These are phyloP conservation scores for Boletus rubescentipes DNA, from an alignment of 768 basidiomycete species.

Conservation along the genomic window DNA sequence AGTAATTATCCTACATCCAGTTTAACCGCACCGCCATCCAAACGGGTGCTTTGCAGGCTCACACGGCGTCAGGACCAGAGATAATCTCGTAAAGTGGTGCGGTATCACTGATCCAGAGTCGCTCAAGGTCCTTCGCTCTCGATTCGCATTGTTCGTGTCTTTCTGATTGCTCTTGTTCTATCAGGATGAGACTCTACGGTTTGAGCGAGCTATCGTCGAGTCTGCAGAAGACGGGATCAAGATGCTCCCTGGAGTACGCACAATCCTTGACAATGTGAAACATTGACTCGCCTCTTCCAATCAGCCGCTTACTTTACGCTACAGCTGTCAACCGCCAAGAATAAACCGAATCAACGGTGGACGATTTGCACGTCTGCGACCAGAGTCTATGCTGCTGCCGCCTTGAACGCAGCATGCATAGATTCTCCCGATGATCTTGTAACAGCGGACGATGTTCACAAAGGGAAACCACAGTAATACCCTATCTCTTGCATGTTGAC, in stretches of 20 bases:
- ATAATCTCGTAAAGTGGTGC: slow-evolving; percentile 75
- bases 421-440: slow-evolving; percentile 74
- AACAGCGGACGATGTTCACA: slow-evolving; percentile 75
- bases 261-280: slow-evolving; percentile 56
- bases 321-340: slow-evolving; percentile 29
- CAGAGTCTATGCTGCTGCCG: slow-evolving; percentile 66
- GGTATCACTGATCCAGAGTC: slow-evolving; percentile 64
- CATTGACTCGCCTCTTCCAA: not conserved
- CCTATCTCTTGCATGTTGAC: not conserved
- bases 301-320: slow-evolving; percentile 5
- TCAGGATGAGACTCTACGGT: slow-evolving; percentile 70
- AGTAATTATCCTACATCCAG: slow-evolving; percentile 41
- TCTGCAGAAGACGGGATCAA: slow-evolving; percentile 62
- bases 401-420: slow-evolving; percentile 64
- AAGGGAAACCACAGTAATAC: slow-evolving; percentile 76
- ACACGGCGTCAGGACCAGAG: slow-evolving; percentile 82
- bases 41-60: slow-evolving; percentile 43
- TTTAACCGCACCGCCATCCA: not conserved
- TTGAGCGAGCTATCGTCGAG: slow-evolving; percentile 77
- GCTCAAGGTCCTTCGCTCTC: slow-evolving; percentile 52
- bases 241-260: slow-evolving; percentile 67
- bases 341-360: slow-evolving; percentile 65
- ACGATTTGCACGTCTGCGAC: slow-evolving; percentile 90
- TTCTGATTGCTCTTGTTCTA: slow-evolving; percentile 5
- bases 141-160: not conserved